Percentiles rank a stretch among this genome's conserved stretches.
phyloP scores from a whole-genome alignment of 1,139 yeast genomes.

The Magnusiomyces tetraspermus region DNA sequence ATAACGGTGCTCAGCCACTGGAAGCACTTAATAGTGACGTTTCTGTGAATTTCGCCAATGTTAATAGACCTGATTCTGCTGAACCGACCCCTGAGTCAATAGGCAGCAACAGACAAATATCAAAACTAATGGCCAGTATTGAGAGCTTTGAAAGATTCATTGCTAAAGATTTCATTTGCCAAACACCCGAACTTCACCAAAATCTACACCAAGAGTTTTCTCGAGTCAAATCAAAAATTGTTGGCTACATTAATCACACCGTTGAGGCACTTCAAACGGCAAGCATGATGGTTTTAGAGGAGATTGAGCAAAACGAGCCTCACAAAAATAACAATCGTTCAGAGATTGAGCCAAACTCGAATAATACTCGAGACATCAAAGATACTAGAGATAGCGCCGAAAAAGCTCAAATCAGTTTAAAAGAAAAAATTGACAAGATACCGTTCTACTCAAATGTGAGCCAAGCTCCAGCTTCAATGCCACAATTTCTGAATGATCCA shows the following conservation, averaged over 20 bases:
- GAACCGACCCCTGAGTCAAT: neutral
- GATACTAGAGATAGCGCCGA: too few relatives aligned
- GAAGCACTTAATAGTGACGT: too few relatives aligned
- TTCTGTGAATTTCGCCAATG: too few relatives aligned
- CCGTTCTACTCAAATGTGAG: too few relatives aligned
- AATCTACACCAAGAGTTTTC: neutral
- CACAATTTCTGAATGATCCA: neutral
- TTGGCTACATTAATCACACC: neutral
- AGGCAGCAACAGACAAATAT: neutral
- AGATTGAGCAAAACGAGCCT: neutral
- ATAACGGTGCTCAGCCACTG: too few relatives aligned
- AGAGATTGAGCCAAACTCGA: neutral
- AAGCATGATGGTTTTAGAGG: neutral
- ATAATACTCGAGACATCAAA: neutral
- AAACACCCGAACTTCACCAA: neutral
- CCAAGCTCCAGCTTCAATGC: too few relatives aligned
- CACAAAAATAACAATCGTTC: neutral
- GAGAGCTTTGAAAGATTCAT: neutral
- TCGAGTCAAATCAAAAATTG: neutral
- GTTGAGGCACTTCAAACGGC: neutral
- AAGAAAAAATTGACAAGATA: too few relatives aligned
- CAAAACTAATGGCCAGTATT: neutral
- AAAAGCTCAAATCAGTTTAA: too few relatives aligned
- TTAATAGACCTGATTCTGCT: neutral
- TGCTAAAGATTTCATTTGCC: neutral